A percentile compares a stretch with the other conserved stretches of the same genome.
Conservation (phyloP, 768 basidiomycete genomes). For the Amanita pseudoporphyria region DNA sequence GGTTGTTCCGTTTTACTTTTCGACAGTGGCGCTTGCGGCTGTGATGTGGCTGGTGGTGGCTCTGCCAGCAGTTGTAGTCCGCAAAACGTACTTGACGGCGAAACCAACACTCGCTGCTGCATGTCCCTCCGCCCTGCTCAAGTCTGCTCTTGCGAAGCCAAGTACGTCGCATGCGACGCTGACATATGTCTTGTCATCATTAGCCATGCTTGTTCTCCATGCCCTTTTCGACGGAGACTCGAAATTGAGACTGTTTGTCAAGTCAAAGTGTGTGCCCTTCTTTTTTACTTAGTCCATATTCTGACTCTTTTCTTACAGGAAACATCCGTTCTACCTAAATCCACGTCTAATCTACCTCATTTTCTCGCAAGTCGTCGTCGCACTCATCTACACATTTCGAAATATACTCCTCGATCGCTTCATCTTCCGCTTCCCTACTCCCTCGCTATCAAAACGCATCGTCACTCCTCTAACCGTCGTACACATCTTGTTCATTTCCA, state of each 20-base stretch:
- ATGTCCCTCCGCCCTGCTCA: slow-evolving; percentile 43
- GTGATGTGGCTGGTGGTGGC: slow-evolving; percentile 42
- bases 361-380: slow-evolving; percentile 39
- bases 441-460: slow-evolving; percentile 2
- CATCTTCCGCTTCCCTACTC: slow-evolving; percentile 22
- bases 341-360: slow-evolving; percentile 55
- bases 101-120: slow-evolving; percentile 35
- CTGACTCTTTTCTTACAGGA: slow-evolving; percentile 28
- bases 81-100: slow-evolving; percentile 54
- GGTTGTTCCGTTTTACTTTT: slow-evolving; percentile 30
- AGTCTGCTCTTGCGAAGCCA: slow-evolving; percentile 34
- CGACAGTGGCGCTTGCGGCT: slow-evolving; percentile 31
- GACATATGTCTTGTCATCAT: slow-evolving; percentile 38
- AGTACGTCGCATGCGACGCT: slow-evolving; percentile 35
- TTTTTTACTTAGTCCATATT: background rate
- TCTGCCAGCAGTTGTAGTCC: slow-evolving; percentile 45
- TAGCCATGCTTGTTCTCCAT: slow-evolving; percentile 34
- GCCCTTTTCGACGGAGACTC: slow-evolving; percentile 29
- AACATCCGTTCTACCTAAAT: slow-evolving; percentile 68
- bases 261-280: slow-evolving; percentile 40
- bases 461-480: slow-evolving; percentile 15
- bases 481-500: slow-evolving; percentile 26
- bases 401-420: slow-evolving; percentile 58
- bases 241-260: slow-evolving; percentile 48
- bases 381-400: slow-evolving; percentile 40